A percentile compares a stretch with the other conserved stretches of the same genome.
phyloP scores from a whole-genome alignment of 2,329 filamentous ascomycete species.

The Colletotrichum ledebouriae region DNA sequence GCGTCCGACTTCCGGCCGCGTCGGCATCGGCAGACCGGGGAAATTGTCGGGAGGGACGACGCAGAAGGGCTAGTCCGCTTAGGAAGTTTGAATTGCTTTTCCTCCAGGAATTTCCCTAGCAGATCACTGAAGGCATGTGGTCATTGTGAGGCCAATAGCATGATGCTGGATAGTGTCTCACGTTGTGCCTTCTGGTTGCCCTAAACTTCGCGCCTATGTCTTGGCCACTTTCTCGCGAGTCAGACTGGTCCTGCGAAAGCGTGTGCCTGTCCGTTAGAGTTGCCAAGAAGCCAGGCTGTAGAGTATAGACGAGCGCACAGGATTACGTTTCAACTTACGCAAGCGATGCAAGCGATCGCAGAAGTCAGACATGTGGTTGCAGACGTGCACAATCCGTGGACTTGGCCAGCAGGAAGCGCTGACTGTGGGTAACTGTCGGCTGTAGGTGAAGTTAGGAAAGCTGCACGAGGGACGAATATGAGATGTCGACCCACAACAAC shows the following conservation, averaged over 20 bases:
- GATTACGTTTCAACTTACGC: constrained; percentile 39
- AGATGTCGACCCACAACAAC: constrained; percentile 16
- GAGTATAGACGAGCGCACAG: constrained; percentile 5
- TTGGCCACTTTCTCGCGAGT: constrained; percentile 32
- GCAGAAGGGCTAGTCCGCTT: constrained; percentile 21
- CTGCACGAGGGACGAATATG: constrained; percentile 20
- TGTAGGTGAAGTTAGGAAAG: constrained; percentile 33
- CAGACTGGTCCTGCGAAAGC: constrained; percentile 19
- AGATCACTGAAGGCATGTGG: constrained; percentile 11
- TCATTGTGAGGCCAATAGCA: constrained; percentile 13
- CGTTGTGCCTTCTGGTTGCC: constrained; percentile 25
- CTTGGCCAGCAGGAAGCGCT: constrained; percentile 36
- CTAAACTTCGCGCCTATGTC: constrained; percentile 14
- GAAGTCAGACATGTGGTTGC: constrained; percentile 30
- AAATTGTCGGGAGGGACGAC: constrained; percentile 35
- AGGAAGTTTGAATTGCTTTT: constrained; percentile 18
- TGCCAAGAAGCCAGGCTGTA: constrained; percentile 35
- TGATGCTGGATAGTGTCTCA: constrained; percentile 30
- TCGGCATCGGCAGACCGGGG: constrained; percentile 36
- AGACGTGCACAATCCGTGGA: constrained; percentile 20
- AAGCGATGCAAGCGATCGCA: constrained; percentile 41
- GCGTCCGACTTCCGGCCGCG: constrained; percentile 14
- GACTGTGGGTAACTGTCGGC: constrained; percentile 19
- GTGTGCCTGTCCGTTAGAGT: constrained; percentile 20
- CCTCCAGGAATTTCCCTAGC: not conserved